Evolutionary conservation across 768 basidiomycete genomes (phyloP).

Genomic region (Serendipita sp.): DNA sequence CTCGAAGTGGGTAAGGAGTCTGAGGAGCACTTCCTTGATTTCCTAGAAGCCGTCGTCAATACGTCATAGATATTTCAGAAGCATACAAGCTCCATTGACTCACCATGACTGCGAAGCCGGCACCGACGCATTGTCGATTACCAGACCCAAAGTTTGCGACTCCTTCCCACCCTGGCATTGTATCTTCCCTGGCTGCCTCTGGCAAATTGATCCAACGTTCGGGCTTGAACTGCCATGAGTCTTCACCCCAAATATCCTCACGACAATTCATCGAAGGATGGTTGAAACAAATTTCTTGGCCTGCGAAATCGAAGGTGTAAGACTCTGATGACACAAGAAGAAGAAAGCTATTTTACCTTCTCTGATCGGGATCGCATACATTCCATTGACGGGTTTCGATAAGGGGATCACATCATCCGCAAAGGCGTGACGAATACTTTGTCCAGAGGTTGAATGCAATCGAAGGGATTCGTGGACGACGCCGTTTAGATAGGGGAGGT

Average conservation of each 20-base stretch:
- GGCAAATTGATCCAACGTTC: constrained; percentile 3
- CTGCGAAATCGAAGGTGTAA: not conserved
- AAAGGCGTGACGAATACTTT: not conserved
- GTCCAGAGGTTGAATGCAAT: constrained; percentile 3
- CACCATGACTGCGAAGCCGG: constrained; percentile 4
- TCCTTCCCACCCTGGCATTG: constrained; percentile 2
- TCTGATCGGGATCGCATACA: too few relatives aligned
- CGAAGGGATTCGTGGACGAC: constrained; percentile 1
- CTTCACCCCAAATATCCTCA: not conserved
- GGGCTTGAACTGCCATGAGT: not conserved
- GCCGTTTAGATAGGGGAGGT: not conserved
- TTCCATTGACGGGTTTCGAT: not conserved
- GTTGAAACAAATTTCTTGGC: not conserved
- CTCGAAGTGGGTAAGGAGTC: not conserved
- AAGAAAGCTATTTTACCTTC: too few relatives aligned
- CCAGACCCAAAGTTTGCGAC: constrained; percentile 2
- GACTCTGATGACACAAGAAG: too few relatives aligned
- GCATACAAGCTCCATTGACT: not conserved
- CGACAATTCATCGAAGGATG: not conserved
- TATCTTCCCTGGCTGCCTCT: not conserved
- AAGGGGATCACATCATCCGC: constrained; percentile 1
- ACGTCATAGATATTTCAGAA: not conserved
- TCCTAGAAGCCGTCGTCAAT: not conserved
- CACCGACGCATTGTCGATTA: not conserved
- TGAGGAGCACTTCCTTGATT: constrained; percentile 1